Conservation (phyloP, 1,284 basidiomycete genomes). For the Pisolithus thermaeus region DNA sequence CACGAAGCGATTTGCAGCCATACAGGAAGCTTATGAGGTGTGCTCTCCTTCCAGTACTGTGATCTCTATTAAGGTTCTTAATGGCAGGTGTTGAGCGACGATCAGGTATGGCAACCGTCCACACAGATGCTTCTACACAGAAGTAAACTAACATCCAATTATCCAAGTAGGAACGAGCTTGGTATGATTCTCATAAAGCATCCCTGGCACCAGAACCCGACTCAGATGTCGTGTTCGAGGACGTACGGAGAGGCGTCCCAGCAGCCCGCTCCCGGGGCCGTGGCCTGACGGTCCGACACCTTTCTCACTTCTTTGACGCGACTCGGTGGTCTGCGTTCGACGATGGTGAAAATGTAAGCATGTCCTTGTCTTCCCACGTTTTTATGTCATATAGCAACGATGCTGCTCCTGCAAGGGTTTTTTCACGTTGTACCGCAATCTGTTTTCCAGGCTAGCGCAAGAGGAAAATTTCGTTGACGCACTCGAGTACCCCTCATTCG, state of each 20-base stretch:
- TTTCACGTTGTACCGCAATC: constrained; percentile 84
- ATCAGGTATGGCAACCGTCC: constrained; percentile 59
- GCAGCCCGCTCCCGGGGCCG: constrained; percentile 68
- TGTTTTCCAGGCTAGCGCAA: constrained; percentile 80
- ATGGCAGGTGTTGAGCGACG: constrained; percentile 79
- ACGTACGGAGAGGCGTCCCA: constrained; percentile 70
- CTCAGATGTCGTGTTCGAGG: constrained; percentile 77
- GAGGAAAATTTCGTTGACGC: constrained; percentile 71
- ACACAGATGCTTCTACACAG: constrained; percentile 1
- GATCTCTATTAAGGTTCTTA: neutral
- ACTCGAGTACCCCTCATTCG: constrained; percentile 77
- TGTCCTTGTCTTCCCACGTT: neutral
- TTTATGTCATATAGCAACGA: neutral
- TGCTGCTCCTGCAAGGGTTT: constrained; percentile 58
- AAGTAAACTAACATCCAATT: constrained; percentile 14
- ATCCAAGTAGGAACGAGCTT: constrained; percentile 84
- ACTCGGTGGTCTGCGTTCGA: constrained; percentile 68
- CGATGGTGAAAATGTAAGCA: constrained; percentile 62
- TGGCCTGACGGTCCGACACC: constrained; percentile 76
- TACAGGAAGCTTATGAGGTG: constrained; percentile 95
- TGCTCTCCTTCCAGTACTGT: constrained; percentile 22
- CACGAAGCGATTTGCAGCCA: constrained; percentile 79
- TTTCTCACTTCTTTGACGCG: constrained; percentile 83
- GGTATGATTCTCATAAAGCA: constrained; percentile 95
- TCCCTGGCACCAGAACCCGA: constrained; percentile 82